Base-by-base conservation (phyloP, 2,329 filamentous ascomycete genomes). In the Falciphora oryzae region DNA sequence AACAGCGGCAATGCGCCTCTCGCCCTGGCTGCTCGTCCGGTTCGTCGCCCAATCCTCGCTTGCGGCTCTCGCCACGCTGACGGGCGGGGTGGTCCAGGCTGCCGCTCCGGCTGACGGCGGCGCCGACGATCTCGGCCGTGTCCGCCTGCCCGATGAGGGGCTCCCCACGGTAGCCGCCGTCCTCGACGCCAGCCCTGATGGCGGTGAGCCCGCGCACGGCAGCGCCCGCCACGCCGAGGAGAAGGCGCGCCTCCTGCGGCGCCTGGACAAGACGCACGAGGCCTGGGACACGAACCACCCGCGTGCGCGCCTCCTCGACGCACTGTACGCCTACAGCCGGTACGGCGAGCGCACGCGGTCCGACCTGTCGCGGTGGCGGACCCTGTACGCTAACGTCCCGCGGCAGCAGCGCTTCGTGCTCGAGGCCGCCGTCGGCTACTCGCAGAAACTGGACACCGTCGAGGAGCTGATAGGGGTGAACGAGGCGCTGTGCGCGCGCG, bases 371-470 rank as follows among this genome's bases (percentile, higher is more conserved):
- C 71, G 76, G 0, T 69, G 77, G 18, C 72, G 73, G 18, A 70
- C 70, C 3, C 65, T 79, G 0, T 80, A 80, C 63, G 73, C 74
- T 28, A 70, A 75, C n/a, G 73, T 75, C 0, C 70, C 75, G 4
- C 72, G 70, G 38, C 67, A 71, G 6, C 78, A 81, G 58, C 75
- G 74, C 50, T 25, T 35, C 79, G 29, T 83, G 2, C 79, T 89
- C 2, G 84, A 87, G 67, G 80, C 82, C n/a, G 74, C 80, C 1
- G 72, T 87, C 57, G 77, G 83, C 60, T 89, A 86, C 69, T 81
- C 82, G 2, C 80, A 84, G 65, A 85, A 83, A 67, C 78, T 85
- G 25, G 71, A 76, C 18, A 73, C 73, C 1, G 73, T 80, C 13
- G 78, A 82, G 14, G 65, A 75, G 28, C 73, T 81, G 7, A 73